A percentile compares a stretch with the other conserved stretches of the same genome.
phyloP scores from a whole-genome alignment of 345 rosid species.

The Cardamine chenopodiifolia region DNA sequence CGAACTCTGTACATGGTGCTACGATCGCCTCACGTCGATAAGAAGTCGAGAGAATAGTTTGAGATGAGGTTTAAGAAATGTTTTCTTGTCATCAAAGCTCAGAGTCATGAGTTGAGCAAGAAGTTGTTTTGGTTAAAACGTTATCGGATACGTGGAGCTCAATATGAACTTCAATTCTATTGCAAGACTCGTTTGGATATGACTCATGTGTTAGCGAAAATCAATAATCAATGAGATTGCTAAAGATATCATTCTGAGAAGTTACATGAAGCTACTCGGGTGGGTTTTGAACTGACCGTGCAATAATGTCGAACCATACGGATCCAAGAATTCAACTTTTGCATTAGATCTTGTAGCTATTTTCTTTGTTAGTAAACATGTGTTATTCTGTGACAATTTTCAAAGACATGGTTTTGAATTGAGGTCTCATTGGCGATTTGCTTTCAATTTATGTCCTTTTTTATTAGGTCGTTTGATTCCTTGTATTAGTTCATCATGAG shows the following conservation, averaged over 20 bases:
- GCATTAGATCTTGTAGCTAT: slow-evolving; percentile 4
- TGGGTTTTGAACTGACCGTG: slow-evolving; percentile 7
- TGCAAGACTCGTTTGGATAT: slow-evolving; percentile 45
- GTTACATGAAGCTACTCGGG: too few relatives aligned
- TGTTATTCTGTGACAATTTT: neutral
- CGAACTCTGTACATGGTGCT: slow-evolving; percentile 34
- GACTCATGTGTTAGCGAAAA: slow-evolving; percentile 26
- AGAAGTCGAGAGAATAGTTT: slow-evolving; percentile 42
- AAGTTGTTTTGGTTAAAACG: slow-evolving; percentile 44
- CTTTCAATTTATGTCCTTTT: neutral
- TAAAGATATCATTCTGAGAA: too few relatives aligned
- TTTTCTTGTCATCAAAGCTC: slow-evolving; percentile 41
- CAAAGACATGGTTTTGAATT: neutral
- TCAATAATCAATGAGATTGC: too few relatives aligned
- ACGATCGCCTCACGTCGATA: slow-evolving; percentile 39
- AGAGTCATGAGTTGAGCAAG: slow-evolving; percentile 42
- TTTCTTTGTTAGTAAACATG: slow-evolving; percentile 6
- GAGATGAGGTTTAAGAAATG: slow-evolving; percentile 43
- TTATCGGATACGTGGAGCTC: slow-evolving; percentile 39
- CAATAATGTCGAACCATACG: slow-evolving; percentile 20
- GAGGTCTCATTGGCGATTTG: neutral
- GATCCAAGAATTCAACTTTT: neutral
- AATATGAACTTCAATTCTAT: slow-evolving; percentile 39
- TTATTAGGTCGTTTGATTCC: neutral
- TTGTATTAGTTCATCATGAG: neutral